Evolutionary conservation across 1,139 yeast species (phyloP).

Genomic region (Kodamaea derodonti): DNA sequence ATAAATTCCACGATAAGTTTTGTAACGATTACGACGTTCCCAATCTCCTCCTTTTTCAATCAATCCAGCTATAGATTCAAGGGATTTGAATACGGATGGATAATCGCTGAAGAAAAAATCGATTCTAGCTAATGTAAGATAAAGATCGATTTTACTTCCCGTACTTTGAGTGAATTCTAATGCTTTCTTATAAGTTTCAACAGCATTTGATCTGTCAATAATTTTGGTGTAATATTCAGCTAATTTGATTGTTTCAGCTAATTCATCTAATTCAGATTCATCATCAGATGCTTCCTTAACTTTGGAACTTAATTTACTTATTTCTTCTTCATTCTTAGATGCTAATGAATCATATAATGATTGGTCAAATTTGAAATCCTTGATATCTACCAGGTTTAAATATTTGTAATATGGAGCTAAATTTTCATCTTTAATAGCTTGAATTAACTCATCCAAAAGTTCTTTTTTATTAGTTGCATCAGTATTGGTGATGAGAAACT

Average conservation of each 20-base stretch:
- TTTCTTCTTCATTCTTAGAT: constrained; percentile 51
- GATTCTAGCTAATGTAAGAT: constrained; percentile 75
- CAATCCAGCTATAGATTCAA: constrained; percentile 67
- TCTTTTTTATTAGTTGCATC: constrained; percentile 24
- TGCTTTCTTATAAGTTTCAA: constrained; percentile 67
- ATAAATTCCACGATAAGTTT: constrained; percentile 86
- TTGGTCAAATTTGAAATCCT: constrained; percentile 54
- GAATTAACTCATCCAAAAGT: constrained; percentile 45
- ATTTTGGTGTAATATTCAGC: constrained; percentile 87
- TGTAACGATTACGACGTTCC: constrained; percentile 95
- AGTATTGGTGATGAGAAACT: constrained; percentile 52
- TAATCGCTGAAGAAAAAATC: constrained; percentile 87
- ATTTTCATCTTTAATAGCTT: constrained; percentile 53
- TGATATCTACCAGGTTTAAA: constrained; percentile 49
- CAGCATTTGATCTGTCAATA: constrained; percentile 78
- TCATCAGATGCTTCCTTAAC: constrained; percentile 79
- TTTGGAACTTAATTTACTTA: constrained; percentile 54
- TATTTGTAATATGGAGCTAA: constrained; percentile 85
- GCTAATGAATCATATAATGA: constrained; percentile 46
- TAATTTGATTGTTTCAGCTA: constrained; percentile 71
- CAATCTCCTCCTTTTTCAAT: constrained; percentile 98
- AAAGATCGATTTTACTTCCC: constrained; percentile 85
- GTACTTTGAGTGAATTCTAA: constrained; percentile 78
- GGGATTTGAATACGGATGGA: constrained; percentile 61
- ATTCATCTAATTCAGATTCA: constrained; percentile 83